Percentiles rank a stretch among this genome's conserved stretches.
These are phyloP conservation scores for Lagenidium giganteum DNA, from an alignment of 352 stramenopile species.

Conservation along the genomic window DNA sequence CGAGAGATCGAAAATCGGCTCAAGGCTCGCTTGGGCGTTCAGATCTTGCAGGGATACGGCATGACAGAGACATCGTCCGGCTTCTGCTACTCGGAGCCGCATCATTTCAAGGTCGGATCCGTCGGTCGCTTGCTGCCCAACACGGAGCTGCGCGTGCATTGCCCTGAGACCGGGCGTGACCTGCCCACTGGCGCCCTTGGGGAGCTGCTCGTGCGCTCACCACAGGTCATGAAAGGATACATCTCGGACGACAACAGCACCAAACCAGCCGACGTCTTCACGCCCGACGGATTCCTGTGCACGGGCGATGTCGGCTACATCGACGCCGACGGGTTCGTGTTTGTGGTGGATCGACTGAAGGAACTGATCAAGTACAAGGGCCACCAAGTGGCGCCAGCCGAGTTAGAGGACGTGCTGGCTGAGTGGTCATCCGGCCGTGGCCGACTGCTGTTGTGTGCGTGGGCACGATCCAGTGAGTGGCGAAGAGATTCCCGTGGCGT, in stretches of 20 bases:
- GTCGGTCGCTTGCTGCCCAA: slow-evolving; percentile 50
- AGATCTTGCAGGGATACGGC: slow-evolving; percentile 50
- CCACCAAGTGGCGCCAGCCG: slow-evolving; percentile 88
- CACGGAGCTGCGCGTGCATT: slow-evolving; percentile 47
- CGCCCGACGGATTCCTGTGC: slow-evolving; percentile 71
- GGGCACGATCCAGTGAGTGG: slow-evolving; percentile 36
- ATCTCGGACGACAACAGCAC: slow-evolving; percentile 85
- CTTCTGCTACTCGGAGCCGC: slow-evolving; percentile 21
- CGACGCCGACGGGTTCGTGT: slow-evolving; percentile 91
- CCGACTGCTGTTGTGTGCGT: slow-evolving; percentile 43
- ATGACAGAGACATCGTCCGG: slow-evolving; percentile 51
- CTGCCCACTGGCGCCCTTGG: slow-evolving; percentile 45
- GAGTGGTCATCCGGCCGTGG: slow-evolving; percentile 54
- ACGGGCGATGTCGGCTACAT: slow-evolving; percentile 91
- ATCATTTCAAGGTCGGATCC: slow-evolving; percentile 16
- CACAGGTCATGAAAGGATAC: slow-evolving; percentile 91
- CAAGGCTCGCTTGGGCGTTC: slow-evolving; percentile 48
- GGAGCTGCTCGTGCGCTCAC: slow-evolving; percentile 82
- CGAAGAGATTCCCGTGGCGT: slow-evolving; percentile 90
- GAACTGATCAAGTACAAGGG: slow-evolving; percentile 96
- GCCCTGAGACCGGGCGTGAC: slow-evolving; percentile 29
- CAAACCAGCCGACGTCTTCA: slow-evolving; percentile 68
- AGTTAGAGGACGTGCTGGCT: slow-evolving; percentile 90
- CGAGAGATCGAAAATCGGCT: slow-evolving; percentile 53
- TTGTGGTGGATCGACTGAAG: slow-evolving; percentile 90